Percentiles rank a stretch among this genome's conserved stretches.
These are phyloP conservation scores for Athelia sp. DNA, from an alignment of 1,284 basidiomycete species.

Conservation along the genomic window DNA sequence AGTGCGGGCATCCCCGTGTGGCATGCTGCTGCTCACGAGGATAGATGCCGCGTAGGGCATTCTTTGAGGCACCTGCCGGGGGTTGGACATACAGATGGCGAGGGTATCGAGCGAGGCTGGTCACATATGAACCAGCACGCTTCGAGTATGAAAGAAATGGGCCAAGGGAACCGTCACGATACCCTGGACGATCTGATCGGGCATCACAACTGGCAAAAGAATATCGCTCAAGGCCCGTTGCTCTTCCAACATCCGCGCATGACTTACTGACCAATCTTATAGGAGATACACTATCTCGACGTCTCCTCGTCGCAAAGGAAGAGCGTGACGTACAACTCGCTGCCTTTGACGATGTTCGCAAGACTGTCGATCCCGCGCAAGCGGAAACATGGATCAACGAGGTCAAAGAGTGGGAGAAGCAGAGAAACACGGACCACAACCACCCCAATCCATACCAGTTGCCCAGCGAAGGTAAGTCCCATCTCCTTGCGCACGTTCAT, in stretches of 20 bases:
- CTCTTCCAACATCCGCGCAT: no score
- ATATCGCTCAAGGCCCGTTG: background rate
- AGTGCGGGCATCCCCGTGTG: conserved; percentile 25
- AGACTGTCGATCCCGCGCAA: background rate
- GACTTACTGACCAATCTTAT: conserved; percentile 13
- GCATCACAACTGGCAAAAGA: conserved; percentile 25
- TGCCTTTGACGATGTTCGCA: conserved; percentile 1
- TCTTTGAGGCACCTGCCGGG: conserved; percentile 20
- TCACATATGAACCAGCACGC: conserved; percentile 17
- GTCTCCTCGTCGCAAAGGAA: background rate
- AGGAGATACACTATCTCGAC: conserved; percentile 2
- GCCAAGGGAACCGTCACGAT: conserved; percentile 23
- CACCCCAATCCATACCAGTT: conserved; percentile 16
- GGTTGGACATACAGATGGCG: no score
- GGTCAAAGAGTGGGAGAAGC: conserved; percentile 21
- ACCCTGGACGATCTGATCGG: conserved; percentile 26
- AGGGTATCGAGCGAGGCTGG: conserved; percentile 27
- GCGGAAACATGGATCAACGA: conserved; percentile 12
- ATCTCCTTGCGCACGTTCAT: no score
- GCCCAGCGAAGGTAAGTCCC: conserved; percentile 1
- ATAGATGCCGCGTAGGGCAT: conserved; percentile 15
- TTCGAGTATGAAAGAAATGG: conserved; percentile 25
- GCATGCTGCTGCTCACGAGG: conserved; percentile 23
- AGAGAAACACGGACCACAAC: conserved; percentile 2
- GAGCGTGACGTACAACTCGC: conserved; percentile 6